Base-by-base conservation (phyloP, 2,329 filamentous ascomycete species). In the Epichloe coenophiala region DNA sequence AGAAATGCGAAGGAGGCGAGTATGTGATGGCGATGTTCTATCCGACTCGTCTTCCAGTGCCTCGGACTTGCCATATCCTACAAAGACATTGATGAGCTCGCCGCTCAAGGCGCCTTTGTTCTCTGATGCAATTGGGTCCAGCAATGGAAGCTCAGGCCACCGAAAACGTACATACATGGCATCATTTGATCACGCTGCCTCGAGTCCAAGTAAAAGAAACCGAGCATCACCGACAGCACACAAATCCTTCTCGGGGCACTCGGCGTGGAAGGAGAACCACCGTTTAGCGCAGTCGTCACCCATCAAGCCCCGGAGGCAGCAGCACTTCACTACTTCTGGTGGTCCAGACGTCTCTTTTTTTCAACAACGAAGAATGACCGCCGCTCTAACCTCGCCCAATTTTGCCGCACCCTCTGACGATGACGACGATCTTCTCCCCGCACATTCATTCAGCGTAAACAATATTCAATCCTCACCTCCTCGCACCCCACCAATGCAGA, bases 21-120 rank as follows among this genome's bases (percentile, higher is more conserved):
- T 83, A 50, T 73, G 73, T 57, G 77, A 81, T 45, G 84, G 82
- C 62, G 88, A 94, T 61, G 79, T 84, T 56, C 75, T 88, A 54
- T 95, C 88, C 56, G 88, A 95, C 69, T 89, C 88, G 27, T 95
- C 88, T 3, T 93, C 88, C 47, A 88, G 82, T 63, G 77, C 85
- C 55, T 93, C 88, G 51, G 88, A 89, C 59, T 75, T 87, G 54
- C 81, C 81, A 52, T 86, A 86, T 62, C 80, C 82, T 33, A 73
- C 77, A 46, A 75, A 76, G 59, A 71, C 78, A 37, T 77, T 94
- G 60, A 88, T 87, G 72, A 94, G 88, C 60, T 94, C 89, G 47
- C 88, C 88, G 48, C 77, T 94, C 61, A 89, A 88, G 62, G 83
- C 81, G 15, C 80, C 88, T 49, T 76, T 93, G 59, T 94, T 93